These are phyloP conservation scores for Diddensiella santjacobensis DNA, from an alignment of 805 yeast species.

Conservation along the genomic window DNA sequence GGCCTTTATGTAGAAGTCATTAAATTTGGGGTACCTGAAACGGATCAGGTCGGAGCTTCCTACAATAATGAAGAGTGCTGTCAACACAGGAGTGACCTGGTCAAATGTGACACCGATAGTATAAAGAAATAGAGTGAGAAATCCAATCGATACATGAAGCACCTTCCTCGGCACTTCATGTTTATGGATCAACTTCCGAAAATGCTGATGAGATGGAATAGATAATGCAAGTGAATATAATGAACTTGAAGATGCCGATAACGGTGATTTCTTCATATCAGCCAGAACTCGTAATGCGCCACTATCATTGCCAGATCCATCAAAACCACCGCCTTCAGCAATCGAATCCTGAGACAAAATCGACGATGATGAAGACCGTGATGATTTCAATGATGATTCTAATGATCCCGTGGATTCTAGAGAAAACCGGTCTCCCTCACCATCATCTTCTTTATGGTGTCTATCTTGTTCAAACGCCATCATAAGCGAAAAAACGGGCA, in stretches of 20 bases:
- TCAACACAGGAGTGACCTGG: slow-evolving; percentile 58
- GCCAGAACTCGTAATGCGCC: neutral
- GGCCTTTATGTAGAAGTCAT: slow-evolving; percentile 57
- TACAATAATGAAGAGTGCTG: slow-evolving; percentile 51
- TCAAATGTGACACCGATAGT: slow-evolving; percentile 52
- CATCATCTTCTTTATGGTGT: neutral
- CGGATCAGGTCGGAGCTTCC: slow-evolving; percentile 65
- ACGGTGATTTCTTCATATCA: neutral
- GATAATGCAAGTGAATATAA: slow-evolving; percentile 7
- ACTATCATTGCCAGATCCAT: neutral
- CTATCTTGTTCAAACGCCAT: slow-evolving; percentile 1
- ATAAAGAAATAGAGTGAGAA: slow-evolving; percentile 71
- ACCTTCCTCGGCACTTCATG: slow-evolving; percentile 88
- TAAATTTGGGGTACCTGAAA: slow-evolving; percentile 57
- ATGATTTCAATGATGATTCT: slow-evolving; percentile 1
- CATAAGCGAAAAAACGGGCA: neutral
- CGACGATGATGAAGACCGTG: slow-evolving; percentile 2
- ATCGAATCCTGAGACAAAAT: neutral
- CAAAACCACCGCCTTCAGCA: neutral
- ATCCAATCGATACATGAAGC: slow-evolving; percentile 86
- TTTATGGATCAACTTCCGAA: slow-evolving; percentile 56
- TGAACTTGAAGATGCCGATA: slow-evolving; percentile 2
- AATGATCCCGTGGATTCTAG: neutral
- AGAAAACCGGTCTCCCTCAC: neutral
- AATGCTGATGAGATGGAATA: slow-evolving; percentile 28